Evolutionary conservation across 2,329 filamentous ascomycete species (phyloP).

Genomic region (Phialophora macrospora): DNA sequence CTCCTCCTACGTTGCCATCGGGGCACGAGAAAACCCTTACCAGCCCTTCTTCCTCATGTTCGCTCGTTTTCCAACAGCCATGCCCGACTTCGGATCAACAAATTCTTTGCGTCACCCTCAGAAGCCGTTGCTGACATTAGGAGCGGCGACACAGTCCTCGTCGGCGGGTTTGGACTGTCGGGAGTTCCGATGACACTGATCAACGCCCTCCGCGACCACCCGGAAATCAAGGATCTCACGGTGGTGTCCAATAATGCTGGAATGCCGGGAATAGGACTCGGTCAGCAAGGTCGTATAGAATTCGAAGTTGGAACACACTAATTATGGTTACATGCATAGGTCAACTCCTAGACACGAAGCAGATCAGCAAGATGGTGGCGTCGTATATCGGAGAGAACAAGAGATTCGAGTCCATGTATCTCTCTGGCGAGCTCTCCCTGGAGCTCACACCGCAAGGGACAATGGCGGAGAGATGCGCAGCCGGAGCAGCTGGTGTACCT

Average conservation of each 20-base stretch:
- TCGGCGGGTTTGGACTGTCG: not conserved
- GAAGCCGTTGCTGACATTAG: not conserved
- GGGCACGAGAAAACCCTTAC: not conserved
- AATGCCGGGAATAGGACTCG: not conserved
- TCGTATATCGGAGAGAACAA: not conserved
- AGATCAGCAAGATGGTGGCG: not conserved
- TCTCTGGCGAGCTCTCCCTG: not conserved
- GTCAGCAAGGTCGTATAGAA: not conserved
- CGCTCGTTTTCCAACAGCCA: not conserved
- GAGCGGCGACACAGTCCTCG: not conserved
- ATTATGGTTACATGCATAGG: not conserved
- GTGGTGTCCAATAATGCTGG: not conserved
- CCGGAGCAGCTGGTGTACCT: not conserved
- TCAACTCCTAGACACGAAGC: not conserved
- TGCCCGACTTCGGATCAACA: not conserved
- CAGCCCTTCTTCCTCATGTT: not conserved
- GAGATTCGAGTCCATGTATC: not conserved
- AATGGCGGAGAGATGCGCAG: not conserved
- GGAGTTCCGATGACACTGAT: not conserved
- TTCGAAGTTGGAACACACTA: not conserved
- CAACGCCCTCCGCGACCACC: not conserved
- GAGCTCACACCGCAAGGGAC: not conserved
- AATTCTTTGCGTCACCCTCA: not conserved
- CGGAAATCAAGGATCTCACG: not conserved
- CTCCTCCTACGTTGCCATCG: not conserved